Evolutionary conservation across 176 grass and related monocot genomes (phyloP), one percentile per base, ranked within the genome.

Genomic region (Eleusine coracana): DNA sequence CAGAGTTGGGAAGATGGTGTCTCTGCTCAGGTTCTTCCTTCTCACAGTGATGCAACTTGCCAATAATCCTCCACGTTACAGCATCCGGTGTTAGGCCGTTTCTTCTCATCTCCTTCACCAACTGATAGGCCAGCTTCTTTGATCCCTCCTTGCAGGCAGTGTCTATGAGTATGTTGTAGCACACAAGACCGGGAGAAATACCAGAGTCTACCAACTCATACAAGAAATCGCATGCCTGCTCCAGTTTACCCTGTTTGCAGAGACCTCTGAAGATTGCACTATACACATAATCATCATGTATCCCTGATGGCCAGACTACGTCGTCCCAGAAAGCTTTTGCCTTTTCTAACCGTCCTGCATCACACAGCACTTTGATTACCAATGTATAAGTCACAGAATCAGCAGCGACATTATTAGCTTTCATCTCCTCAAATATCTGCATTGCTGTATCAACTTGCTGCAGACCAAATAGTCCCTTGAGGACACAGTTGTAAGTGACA

Each of bases 1-100:
- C 12, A 77, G 13, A 21, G 46, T 7, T 8, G 6, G 13, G 56
- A 20, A 48, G 20, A 4, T 80, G 70, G 4, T 29, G 36, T 21
- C 54, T n/a, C 83, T 71, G 71, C 34, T 46, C 86, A 83, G 74
- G 56, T 62, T 86, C 42, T 80, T 84, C 70, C 34, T 68, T 75
- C 40, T 61, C n/a, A 72, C 7, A 59, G 10, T 79, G 79, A 67
- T 95, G 91, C 61, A 96, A 76, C 54, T 86, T 90, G 66, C 88
- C 87, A 61, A 99, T 85, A 83, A 91, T 99, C 74, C 96, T 96
- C 96, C 96, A 99, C 23, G 96, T 94, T 18, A 92, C 86, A 80
- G 89, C 85, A 73, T 93, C 92, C 0, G 83, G 91, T 80, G 90
- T 84, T 60, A 88, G 44, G 21, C 83, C 93, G 89, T 99, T 96